phyloP scores from a whole-genome alignment of 805 yeast genomes.

The Ogataea ganodermae region DNA sequence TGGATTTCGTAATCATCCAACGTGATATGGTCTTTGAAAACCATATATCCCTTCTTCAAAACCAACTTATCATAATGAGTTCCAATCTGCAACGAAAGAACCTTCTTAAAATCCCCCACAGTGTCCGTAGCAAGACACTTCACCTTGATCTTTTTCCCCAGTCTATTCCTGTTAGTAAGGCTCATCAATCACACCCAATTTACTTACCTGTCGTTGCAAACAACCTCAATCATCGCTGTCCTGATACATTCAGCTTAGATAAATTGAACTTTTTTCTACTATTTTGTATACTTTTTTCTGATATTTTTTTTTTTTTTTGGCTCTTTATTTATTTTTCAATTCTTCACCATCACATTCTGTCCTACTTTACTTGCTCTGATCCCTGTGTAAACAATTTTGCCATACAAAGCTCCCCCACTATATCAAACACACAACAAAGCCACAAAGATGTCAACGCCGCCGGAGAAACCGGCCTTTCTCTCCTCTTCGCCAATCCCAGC shows the following conservation, averaged over 20 bases:
- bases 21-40: conserved; percentile 85
- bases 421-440: too few species aligned
- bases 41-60: conserved; percentile 81
- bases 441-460: neutral
- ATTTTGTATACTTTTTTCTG: neutral
- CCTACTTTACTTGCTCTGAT: too few species aligned
- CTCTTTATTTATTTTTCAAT: neutral
- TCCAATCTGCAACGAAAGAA: conserved; percentile 82
- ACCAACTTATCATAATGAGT: conserved; percentile 65
- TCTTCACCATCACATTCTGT: neutral
- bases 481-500: neutral
- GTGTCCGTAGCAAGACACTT: conserved; percentile 86
- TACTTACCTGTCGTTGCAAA: conserved; percentile 64
- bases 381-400: too few species aligned
- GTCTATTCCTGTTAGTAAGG: conserved; percentile 39
- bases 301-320: neutral
- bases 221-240: conserved; percentile 64
- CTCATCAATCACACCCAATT: conserved; percentile 1
- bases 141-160: conserved; percentile 86
- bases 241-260: neutral
- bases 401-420: too few species aligned
- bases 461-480: neutral
- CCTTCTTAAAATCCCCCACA: conserved; percentile 86
- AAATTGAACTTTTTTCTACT: neutral
- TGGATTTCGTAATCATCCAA: conserved; percentile 95